These are phyloP conservation scores for Botrytis hyacinthi DNA, from an alignment of 2,329 filamentous ascomycete species.

Conservation along the genomic window DNA sequence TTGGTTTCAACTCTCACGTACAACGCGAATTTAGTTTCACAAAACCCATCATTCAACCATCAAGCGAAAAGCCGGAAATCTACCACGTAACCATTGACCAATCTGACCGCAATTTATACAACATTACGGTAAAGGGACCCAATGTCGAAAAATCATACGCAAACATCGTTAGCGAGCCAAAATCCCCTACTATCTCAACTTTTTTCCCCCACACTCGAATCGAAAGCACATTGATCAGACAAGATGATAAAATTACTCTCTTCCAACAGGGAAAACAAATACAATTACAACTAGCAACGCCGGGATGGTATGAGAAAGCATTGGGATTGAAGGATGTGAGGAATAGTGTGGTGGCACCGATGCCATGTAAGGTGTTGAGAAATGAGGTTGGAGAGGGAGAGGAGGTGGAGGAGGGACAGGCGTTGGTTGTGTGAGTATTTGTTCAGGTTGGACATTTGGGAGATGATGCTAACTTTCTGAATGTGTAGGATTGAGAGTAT, in stretches of 20 bases:
- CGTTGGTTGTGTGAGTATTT: slow-evolving; percentile 71
- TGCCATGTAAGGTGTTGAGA: slow-evolving; percentile 94
- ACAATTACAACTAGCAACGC: slow-evolving; percentile 56
- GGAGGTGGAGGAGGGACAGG: slow-evolving; percentile 77
- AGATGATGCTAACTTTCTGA: slow-evolving; percentile 31
- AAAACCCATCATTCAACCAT: slow-evolving; percentile 9
- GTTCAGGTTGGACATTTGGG: slow-evolving; percentile 26
- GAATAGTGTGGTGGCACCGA: slow-evolving; percentile 85
- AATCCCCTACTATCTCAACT: slow-evolving; percentile 55
- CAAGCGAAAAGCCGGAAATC: slow-evolving; percentile 20
- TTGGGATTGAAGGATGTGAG: slow-evolving; percentile 76
- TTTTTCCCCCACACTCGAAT: slow-evolving; percentile 83
- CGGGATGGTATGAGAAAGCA: slow-evolving; percentile 83
- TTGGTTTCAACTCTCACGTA: slow-evolving; percentile 48
- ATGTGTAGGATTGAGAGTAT: slow-evolving; percentile 70
- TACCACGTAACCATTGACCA: slow-evolving; percentile 36
- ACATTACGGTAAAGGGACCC: slow-evolving; percentile 47
- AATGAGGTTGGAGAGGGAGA: slow-evolving; percentile 86
- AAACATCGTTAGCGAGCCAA: slow-evolving; percentile 48
- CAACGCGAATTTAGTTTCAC: slow-evolving; percentile 35
- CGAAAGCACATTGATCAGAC: slow-evolving; percentile 70
- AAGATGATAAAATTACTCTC: slow-evolving; percentile 64
- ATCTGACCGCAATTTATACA: slow-evolving; percentile 40
- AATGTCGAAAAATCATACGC: slow-evolving; percentile 42
- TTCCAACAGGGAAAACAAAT: slow-evolving; percentile 70